phyloP scores from a whole-genome alignment of 257 asterid species.

The Penstemon newberryi region DNA sequence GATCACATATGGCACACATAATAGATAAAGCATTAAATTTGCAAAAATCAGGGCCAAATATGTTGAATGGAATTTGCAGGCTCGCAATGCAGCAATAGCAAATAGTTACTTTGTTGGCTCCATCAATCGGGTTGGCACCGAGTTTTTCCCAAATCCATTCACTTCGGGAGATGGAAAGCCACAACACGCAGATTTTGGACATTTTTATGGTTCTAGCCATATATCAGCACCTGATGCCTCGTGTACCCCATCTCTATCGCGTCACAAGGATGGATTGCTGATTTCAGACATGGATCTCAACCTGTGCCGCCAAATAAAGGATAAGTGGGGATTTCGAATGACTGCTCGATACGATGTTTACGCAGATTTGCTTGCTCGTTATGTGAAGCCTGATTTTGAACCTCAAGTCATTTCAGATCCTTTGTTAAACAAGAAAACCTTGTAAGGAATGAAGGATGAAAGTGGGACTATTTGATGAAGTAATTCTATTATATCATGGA shows the following conservation, averaged over 20 bases:
- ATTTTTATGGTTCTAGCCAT: constrained; percentile 92
- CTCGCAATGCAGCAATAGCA: constrained; percentile 95
- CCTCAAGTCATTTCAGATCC: constrained; percentile 89
- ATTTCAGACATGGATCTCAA: constrained; percentile 85
- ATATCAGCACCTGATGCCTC: constrained; percentile 91
- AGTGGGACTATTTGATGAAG: constrained; percentile 1
- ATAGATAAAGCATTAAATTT: no score
- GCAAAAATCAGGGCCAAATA: no score
- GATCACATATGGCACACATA: no score
- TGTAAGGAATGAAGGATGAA: constrained; percentile 13
- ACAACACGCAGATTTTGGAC: constrained; percentile 85
- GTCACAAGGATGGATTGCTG: constrained; percentile 72
- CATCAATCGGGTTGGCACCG: constrained; percentile 91
- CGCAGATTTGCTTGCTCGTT: constrained; percentile 62
- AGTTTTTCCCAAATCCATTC: constrained; percentile 81
- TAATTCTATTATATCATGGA: constrained; percentile 16
- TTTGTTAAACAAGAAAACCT: constrained; percentile 49
- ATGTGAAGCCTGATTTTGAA: constrained; percentile 75
- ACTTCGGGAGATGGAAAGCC: constrained; percentile 97
- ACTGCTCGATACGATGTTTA: constrained; percentile 83
- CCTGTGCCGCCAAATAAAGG: constrained; percentile 87
- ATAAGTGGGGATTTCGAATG: constrained; percentile 97
- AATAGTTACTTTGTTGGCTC: constrained; percentile 86
- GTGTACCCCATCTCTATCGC: constrained; percentile 84
- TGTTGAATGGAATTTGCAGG: constrained; percentile 45